Percentiles rank a stretch among this genome's conserved stretches.
phyloP scores from a whole-genome alignment of 164 flowering plant genomes.

The Taxillus chinensis region DNA sequence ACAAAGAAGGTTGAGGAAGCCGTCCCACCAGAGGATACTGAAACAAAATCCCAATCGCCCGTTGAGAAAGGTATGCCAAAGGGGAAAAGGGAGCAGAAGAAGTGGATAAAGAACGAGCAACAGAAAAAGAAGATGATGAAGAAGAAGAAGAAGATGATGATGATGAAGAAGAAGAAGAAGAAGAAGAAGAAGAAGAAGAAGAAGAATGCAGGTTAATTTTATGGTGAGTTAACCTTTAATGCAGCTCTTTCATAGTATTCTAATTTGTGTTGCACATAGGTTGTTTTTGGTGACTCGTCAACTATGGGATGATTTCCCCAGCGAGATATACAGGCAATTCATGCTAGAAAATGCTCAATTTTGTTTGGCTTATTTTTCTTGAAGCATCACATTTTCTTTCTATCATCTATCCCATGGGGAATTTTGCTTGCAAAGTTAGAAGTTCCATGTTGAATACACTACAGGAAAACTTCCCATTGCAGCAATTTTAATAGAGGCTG shows the following conservation, averaged over 20 bases:
- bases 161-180: slow-evolving; percentile 1
- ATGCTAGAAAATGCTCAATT: too few relatives aligned
- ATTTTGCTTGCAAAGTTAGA: too few relatives aligned
- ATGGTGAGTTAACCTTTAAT: not conserved
- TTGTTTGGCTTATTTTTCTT: too few relatives aligned
- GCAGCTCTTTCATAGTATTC: not conserved
- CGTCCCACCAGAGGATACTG: slow-evolving; percentile 5
- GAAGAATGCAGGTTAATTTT: slow-evolving; percentile 6
- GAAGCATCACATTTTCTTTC: too few relatives aligned
- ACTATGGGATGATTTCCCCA: too few relatives aligned
- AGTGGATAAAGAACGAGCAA: too few relatives aligned
- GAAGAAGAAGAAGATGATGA: not conserved
- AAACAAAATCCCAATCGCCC: not conserved
- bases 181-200: slow-evolving; percentile 6
- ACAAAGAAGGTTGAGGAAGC: slow-evolving; percentile 24
- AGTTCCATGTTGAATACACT: too few relatives aligned
- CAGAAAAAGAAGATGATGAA: not conserved
- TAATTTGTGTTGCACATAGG: not conserved
- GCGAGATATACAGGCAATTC: not conserved
- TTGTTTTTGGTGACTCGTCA: too few relatives aligned
- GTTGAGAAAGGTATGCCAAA: not conserved
- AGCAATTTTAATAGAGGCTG: too few relatives aligned
- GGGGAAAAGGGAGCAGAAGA: slow-evolving; percentile 1
- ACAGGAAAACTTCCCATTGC: too few relatives aligned
- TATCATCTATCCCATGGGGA: too few relatives aligned